Base-by-base conservation (phyloP, 371 early-diverging fungal species). In the Mucor lusitanicus region DNA sequence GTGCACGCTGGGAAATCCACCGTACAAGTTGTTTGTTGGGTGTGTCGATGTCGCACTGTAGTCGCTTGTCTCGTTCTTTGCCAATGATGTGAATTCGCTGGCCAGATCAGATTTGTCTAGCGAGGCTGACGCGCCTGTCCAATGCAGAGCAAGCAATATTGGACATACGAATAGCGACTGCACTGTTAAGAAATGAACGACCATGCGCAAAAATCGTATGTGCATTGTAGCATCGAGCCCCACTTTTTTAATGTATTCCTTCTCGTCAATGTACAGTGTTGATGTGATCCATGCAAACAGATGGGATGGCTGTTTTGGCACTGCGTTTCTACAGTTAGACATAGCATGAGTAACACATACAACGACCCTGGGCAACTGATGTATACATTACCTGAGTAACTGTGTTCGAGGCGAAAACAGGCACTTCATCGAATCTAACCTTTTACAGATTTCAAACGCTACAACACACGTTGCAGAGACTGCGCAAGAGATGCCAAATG, bases 191-290 rank as follows among this genome's bases (percentile, higher is more conserved):
- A 88, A 87, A 53, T 88, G 87, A 32, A 86, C 78, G 32, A 85
- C 80, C 88, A 88, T 88, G 40, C 80, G 81, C n/a, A 90, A 72
- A 73, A 85, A 89, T 6, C 88, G 86, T n/a, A 90, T 66, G 68
- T 87, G 85, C 86, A 90, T 87, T 23, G 86, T 84, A 0, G 90
- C 88, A 53, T 90, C 90, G 9, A 90, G 65, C 17, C 90, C 90
- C 2, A 86, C 84, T 63, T 83, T 69, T n/a, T 77, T 61, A 8
- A 87, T 63, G 32, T 80, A 72, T 25, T 83, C 83, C 11, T 65
- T 67, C 67, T 88, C 86, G 11, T 79, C 70, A 12, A 84, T 63
- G 17, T 76, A 62, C 28, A 76, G 57, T 0, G 73, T 69, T 0
- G 65, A 68, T 6, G 64, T 69, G 1, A 88, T 65, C 87, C 88